Percentiles rank a stretch among this genome's conserved stretches.
Evolutionary conservation across 352 stramenopile species (phyloP).

Genomic region (Phytophthora cactorum): DNA sequence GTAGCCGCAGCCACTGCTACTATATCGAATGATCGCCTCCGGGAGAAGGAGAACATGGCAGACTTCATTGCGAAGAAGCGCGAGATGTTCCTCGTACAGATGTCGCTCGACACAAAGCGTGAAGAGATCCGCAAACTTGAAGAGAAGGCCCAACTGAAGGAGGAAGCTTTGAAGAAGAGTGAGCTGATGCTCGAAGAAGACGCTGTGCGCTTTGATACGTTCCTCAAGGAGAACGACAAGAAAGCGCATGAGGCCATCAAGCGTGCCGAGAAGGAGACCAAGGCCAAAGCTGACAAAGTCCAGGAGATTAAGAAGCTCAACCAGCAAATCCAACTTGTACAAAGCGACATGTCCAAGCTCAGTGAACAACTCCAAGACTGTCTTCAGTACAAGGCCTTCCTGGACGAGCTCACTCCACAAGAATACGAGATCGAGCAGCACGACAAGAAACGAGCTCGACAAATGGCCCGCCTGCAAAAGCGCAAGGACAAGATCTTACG

Average conservation of each 20-base stretch:
- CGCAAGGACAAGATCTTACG: constrained; percentile 73
- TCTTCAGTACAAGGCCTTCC: constrained; percentile 93
- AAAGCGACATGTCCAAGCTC: constrained; percentile 95
- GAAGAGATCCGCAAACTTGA: constrained; percentile 97
- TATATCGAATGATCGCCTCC: constrained; percentile 86
- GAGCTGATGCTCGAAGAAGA: constrained; percentile 97
- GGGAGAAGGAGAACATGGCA: constrained; percentile 95
- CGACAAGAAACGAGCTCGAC: constrained; percentile 70
- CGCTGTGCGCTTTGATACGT: constrained; percentile 95
- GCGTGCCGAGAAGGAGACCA: constrained; percentile 93
- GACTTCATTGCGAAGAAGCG: constrained; percentile 97
- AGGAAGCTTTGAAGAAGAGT: constrained; percentile 95
- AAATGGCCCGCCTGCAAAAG: constrained; percentile 67
- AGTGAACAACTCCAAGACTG: constrained; percentile 95
- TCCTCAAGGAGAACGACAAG: constrained; percentile 98
- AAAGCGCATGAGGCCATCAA: constrained; percentile 97
- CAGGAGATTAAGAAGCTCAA: constrained; percentile 96
- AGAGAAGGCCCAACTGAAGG: constrained; percentile 95
- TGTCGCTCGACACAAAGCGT: constrained; percentile 96
- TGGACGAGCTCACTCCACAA: constrained; percentile 91
- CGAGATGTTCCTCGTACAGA: constrained; percentile 97
- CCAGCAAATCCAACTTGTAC: constrained; percentile 94
- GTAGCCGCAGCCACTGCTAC: constrained; percentile 80
- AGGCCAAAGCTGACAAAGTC: constrained; percentile 93
- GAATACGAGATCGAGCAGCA: constrained; percentile 89